Evolutionary conservation across 2,329 filamentous ascomycete genomes (phyloP), one percentile per base, ranked within the genome.

Genomic region (Fusarium bulbicola): DNA sequence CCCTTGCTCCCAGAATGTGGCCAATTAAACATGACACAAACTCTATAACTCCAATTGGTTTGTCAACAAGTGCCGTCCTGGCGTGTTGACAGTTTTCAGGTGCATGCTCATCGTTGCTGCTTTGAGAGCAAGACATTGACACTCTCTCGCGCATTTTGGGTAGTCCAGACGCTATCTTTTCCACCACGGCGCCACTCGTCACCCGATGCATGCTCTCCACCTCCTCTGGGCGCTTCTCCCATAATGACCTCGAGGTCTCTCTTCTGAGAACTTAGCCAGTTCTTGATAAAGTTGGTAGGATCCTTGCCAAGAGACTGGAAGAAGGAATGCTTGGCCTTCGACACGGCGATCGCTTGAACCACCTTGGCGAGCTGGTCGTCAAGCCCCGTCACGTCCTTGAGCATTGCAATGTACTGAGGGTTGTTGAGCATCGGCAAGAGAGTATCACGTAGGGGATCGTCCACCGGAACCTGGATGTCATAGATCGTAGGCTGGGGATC

Each of bases 211-310:
- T 87, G 84, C 72, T 90, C 87, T 50, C 87, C 85, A 40, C 88
- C 85, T 83, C 93, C 85, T 61, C 91, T 87, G 58, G 90, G 89
- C 4, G 92, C 91, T 82, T 98, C 95, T 65, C 95, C 95, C 70
- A 96, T 88, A 53, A 98, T 92, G 12, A 96, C 91, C 79, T 97
- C 95, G 40, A 98, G 86, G 80, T 98, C 95, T 54, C 95, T 88
- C 83, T 95, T 95, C 85, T 99, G 96, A 21, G 92, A 95, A 78
- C 92, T 94, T 59, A 97, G 87, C 96, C 96, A 99, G 78, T 93
- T 91, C 73, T 90, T 91, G 68, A 98, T 87, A 78, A 98, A 98
- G 18, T 88, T 90, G 21, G 93, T 92, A 0, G 96, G 96, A 76
- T 98, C 95, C 72, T 92, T 90, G 66, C 91, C 90, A 72, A 98